These are phyloP conservation scores for Hagleromyces aurorensis DNA, from an alignment of 805 yeast species.

Conservation along the genomic window DNA sequence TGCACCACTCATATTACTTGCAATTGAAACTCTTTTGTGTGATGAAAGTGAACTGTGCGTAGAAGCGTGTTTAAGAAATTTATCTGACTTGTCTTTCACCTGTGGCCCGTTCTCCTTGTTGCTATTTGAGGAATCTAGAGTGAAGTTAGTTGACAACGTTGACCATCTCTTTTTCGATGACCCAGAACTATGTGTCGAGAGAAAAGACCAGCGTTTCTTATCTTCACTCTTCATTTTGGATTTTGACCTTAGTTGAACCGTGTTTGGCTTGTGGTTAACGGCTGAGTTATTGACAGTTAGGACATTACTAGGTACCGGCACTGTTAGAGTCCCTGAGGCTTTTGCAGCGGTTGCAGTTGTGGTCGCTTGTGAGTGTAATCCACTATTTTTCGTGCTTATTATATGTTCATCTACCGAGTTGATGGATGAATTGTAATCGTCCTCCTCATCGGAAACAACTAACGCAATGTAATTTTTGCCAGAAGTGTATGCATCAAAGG, in stretches of 20 bases:
- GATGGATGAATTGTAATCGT: conserved; percentile 17
- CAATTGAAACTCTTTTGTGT: conserved; percentile 13
- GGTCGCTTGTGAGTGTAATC: no score
- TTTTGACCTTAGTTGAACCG: no score
- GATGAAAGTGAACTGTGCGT: conserved; percentile 12
- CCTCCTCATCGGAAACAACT: conserved; percentile 28
- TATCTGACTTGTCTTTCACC: no score
- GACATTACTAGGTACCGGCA: no score
- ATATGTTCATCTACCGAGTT: conserved; percentile 6
- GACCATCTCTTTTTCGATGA: conserved; percentile 29
- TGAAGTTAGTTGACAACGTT: conserved; percentile 18
- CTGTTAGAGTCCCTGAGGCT: no score
- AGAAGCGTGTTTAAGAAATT: conserved; percentile 10
- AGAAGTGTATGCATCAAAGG: conserved; percentile 20
- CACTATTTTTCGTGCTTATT: no score
- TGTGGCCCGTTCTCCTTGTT: conserved; percentile 7
- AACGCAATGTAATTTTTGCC: conserved; percentile 26
- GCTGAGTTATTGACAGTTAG: no score
- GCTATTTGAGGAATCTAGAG: conserved; percentile 11
- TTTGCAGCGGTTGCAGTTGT: no score
- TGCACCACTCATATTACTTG: conserved; percentile 4
- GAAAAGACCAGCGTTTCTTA: conserved; percentile 27
- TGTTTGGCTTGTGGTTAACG: no score
- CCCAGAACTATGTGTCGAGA: conserved; percentile 22
- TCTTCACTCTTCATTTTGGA: conserved; percentile 12